Percentiles rank a stretch among this genome's conserved stretches.
Evolutionary conservation across 257 asterid genomes (phyloP).

Genomic region (Primulina eburnea): DNA sequence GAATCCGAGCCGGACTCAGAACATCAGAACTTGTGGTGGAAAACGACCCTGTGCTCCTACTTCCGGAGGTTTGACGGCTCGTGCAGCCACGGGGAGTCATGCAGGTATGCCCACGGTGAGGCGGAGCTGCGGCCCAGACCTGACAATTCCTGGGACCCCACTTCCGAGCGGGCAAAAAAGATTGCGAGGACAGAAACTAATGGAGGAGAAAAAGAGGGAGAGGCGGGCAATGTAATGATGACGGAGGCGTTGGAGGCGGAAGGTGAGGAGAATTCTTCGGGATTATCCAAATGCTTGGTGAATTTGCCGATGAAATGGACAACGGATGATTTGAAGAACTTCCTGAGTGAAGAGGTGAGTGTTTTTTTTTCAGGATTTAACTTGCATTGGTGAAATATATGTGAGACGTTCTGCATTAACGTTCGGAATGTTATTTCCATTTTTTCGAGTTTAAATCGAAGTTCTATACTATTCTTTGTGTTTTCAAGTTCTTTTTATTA

Average conservation of each 20-base stretch:
- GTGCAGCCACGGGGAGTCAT: slow-evolving; percentile 81
- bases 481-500: slow-evolving; percentile 4
- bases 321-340: slow-evolving; percentile 63
- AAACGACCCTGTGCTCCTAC: slow-evolving; percentile 86
- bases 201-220: slow-evolving; percentile 25
- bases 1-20: slow-evolving; percentile 32
- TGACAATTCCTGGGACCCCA: slow-evolving; percentile 91
- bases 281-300: slow-evolving; percentile 67
- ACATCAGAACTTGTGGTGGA: slow-evolving; percentile 62
- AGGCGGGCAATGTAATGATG: slow-evolving; percentile 63
- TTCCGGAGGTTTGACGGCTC: slow-evolving; percentile 52
- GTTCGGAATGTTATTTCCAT: slow-evolving; percentile 1
- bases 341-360: slow-evolving; percentile 56
- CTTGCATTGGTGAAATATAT: slow-evolving; percentile 5
- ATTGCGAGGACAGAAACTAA: slow-evolving; percentile 36
- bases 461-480: too few relatives aligned
- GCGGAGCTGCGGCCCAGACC: slow-evolving; percentile 77
- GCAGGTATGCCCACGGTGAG: slow-evolving; percentile 89
- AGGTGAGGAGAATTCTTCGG: slow-evolving; percentile 43
- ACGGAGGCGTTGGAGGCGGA: slow-evolving; percentile 64
- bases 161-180: slow-evolving; percentile 84
- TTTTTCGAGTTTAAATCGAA: too few relatives aligned
- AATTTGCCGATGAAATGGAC: slow-evolving; percentile 90
- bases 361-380: slow-evolving; percentile 2
- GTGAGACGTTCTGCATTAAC: neutral